Percentiles rank a stretch among this genome's conserved stretches.
Conservation (phyloP, 345 rosid genomes). For the Durio zibethinus region DNA sequence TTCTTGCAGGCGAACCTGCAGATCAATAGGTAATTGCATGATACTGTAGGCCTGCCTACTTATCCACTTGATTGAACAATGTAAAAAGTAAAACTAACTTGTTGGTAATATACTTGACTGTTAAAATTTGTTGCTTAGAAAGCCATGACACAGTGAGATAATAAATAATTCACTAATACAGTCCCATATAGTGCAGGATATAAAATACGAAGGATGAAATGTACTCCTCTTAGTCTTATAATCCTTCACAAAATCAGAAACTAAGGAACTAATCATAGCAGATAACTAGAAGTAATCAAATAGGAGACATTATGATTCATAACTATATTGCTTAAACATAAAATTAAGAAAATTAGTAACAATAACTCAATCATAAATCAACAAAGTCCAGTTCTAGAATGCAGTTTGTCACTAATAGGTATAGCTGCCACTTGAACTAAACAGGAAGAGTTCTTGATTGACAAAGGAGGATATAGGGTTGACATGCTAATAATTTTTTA, state of each 20-base stretch:
- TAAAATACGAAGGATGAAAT: neutral
- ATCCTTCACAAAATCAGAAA: neutral
- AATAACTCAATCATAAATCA: neutral
- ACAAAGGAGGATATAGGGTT: neutral
- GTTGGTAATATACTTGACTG: neutral
- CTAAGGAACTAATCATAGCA: neutral
- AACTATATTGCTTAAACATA: neutral
- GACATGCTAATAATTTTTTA: neutral
- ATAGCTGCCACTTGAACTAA: neutral
- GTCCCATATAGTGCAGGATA: neutral
- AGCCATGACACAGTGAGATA: neutral
- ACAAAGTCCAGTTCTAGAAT: neutral
- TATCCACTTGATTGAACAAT: neutral
- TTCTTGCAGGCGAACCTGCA: slow-evolving; percentile 70
- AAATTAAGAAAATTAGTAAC: neutral
- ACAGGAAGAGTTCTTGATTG: neutral
- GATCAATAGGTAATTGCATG: slow-evolving; percentile 5
- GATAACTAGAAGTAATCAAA: slow-evolving; percentile 5
- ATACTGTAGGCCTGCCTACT: neutral
- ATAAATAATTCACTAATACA: neutral
- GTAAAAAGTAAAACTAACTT: neutral
- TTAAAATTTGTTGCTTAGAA: neutral
- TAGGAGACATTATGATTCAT: neutral
- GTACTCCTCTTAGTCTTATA: neutral
- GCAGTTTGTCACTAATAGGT: neutral